These are phyloP conservation scores for Obelidium mucronatum DNA, from an alignment of 192 early-diverging fungal genomes.

Conservation along the genomic window DNA sequence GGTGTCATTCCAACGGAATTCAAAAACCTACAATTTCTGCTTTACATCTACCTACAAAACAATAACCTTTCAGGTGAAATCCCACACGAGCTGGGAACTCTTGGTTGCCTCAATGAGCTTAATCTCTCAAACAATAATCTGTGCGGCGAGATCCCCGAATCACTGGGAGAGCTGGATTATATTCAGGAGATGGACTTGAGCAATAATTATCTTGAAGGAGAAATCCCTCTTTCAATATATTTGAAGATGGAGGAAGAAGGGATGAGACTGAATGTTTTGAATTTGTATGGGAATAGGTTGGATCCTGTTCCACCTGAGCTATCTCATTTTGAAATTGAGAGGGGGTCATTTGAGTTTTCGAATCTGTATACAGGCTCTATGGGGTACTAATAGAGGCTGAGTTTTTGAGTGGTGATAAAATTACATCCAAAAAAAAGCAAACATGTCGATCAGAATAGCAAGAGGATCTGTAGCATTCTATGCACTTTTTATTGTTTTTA, in stretches of 20 bases:
- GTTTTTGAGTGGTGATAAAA: no score
- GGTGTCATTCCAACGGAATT: background rate
- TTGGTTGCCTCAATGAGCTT: background rate
- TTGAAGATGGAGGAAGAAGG: background rate
- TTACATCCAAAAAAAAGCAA: no score
- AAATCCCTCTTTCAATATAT: background rate
- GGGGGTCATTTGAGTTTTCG: background rate
- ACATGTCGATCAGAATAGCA: no score
- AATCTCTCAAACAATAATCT: background rate
- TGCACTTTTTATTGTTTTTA: no score
- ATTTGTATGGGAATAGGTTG: slow-evolving; percentile 1
- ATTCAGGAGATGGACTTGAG: background rate
- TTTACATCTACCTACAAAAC: background rate
- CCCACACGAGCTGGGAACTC: background rate
- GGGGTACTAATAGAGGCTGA: no score
- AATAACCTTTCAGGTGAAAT: background rate
- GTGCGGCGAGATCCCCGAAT: background rate
- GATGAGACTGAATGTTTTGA: background rate
- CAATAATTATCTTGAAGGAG: background rate
- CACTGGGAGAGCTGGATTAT: background rate
- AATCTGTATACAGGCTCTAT: background rate
- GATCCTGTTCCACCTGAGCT: background rate
- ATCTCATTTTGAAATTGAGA: background rate
- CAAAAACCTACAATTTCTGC: background rate
- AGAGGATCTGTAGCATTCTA: no score